Percentiles rank a stretch among this genome's conserved stretches.
Evolutionary conservation across 495 filamentous ascomycete species (phyloP).

Genomic region (Neurospora pannonica): DNA sequence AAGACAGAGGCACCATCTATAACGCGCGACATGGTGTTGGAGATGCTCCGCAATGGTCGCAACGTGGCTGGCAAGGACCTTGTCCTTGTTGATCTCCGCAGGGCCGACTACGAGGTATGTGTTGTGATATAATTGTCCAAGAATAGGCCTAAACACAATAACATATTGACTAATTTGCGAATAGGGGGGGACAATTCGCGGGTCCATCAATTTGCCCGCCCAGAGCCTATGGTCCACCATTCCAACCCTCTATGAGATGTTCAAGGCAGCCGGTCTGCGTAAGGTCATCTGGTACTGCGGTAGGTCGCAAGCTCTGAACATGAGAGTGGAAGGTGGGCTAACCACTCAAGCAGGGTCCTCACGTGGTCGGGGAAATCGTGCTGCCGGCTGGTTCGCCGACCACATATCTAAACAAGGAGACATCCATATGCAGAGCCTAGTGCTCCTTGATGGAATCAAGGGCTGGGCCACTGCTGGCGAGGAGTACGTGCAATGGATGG

Average conservation of each 20-base stretch:
- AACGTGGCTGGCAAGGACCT: conserved; percentile 34
- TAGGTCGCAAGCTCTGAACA: conserved; percentile 20
- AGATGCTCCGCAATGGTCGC: conserved; percentile 8
- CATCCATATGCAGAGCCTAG: conserved; percentile 41
- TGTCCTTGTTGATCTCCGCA: conserved; percentile 54
- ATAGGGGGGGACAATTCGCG: conserved; percentile 60
- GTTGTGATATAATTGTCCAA: neutral
- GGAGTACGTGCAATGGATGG: conserved; percentile 47
- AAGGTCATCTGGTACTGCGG: conserved; percentile 62
- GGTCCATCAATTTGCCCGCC: conserved; percentile 62
- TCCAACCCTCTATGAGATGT: conserved; percentile 47
- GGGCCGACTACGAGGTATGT: conserved; percentile 51
- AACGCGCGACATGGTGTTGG: conserved; percentile 18
- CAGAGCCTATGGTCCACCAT: conserved; percentile 54
- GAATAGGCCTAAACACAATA: neutral
- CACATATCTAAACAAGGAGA: conserved; percentile 41
- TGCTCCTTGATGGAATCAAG: conserved; percentile 52
- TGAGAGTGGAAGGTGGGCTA: neutral
- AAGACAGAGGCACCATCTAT: conserved; percentile 13
- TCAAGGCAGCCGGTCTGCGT: conserved; percentile 38
- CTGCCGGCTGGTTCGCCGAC: conserved; percentile 59
- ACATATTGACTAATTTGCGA: too few species aligned
- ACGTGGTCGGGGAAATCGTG: conserved; percentile 50
- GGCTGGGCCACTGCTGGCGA: conserved; percentile 52
- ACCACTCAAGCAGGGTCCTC: conserved; percentile 34